Base-by-base conservation (phyloP, 2,329 filamentous ascomycete genomes). In the Aspergillus sp. region DNA sequence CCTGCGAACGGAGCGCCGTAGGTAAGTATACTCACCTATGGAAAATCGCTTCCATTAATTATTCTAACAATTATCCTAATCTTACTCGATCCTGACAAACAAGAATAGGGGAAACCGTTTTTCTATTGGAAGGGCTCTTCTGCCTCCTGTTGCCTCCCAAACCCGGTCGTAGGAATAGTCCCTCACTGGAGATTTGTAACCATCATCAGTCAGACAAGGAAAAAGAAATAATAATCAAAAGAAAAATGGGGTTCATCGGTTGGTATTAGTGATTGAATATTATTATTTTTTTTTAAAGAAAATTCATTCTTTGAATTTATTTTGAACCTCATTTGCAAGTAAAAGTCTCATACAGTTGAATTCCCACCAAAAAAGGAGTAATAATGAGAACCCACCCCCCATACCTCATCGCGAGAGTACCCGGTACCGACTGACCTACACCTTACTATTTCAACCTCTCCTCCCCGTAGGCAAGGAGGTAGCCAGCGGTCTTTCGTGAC, bases 401-500 rank as follows among this genome's bases (percentile, higher is more conserved):
- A 48, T 49, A 43, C 32, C 45, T 47, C 40, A 7, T 38, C 11
- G 35, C 35, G 35, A 17, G 9, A 38, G 26, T 11, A 30, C 26
- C 35, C 35, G 14, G 16, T 17, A 38, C 35, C 35, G 16, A n/a
- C 35, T n/a, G 35, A 11, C 35, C 35, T 14, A 38, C 35, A n/a
- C 35, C 35, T 50, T 38, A 50, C 46, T 61, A 61, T 61, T 61
- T 61, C 56, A 59, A 61, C 58, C 52, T 59, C 32, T 54, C 41
- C 49, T 53, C 52, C 47, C 45, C 46, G 35, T 41, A 41, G 46
- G 30, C 17, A 17, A 24, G 26, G 26, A 30, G 16, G 35, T n/a
- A 42, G 40, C 17, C 40, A 22, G 13, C 40, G 19, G 22, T 30
- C 22, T 20, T 30, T 11, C 10, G 8, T 38, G 16, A 24, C 9